These are phyloP conservation scores for Lycium ferocissimum DNA, from an alignment of 257 asterid species.

Conservation along the genomic window DNA sequence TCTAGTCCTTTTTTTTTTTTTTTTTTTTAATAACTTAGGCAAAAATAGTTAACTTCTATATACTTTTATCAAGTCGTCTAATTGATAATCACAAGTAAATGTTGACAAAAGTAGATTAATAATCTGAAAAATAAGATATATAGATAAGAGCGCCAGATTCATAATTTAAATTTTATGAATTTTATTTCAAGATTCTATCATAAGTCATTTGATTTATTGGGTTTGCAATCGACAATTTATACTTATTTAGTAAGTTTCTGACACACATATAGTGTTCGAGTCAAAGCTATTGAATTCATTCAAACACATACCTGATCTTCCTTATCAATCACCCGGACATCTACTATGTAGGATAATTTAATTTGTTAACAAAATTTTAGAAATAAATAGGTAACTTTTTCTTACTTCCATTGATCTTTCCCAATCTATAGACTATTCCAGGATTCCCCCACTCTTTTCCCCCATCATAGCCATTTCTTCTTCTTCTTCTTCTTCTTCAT, in stretches of 20 bases:
- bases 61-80: background rate
- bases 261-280: background rate
- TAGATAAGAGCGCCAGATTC: background rate
- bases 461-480: background rate
- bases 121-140: background rate
- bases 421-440: background rate
- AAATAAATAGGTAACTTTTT: background rate
- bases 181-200: background rate
- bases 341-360: background rate
- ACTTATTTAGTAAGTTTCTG: background rate
- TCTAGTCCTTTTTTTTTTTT: too few relatives aligned
- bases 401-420: background rate
- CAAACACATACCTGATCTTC: background rate
- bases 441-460: background rate
- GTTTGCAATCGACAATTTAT: background rate
- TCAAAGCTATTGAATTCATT: background rate
- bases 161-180: background rate
- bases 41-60: too few relatives aligned
- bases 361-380: background rate
- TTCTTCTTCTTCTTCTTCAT: background rate
- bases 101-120: background rate
- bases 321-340: background rate
- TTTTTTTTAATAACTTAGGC: background rate
- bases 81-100: background rate
- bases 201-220: background rate